Evolutionary conservation across 352 stramenopile species (phyloP).

Genomic region (Pythium dissimile): DNA sequence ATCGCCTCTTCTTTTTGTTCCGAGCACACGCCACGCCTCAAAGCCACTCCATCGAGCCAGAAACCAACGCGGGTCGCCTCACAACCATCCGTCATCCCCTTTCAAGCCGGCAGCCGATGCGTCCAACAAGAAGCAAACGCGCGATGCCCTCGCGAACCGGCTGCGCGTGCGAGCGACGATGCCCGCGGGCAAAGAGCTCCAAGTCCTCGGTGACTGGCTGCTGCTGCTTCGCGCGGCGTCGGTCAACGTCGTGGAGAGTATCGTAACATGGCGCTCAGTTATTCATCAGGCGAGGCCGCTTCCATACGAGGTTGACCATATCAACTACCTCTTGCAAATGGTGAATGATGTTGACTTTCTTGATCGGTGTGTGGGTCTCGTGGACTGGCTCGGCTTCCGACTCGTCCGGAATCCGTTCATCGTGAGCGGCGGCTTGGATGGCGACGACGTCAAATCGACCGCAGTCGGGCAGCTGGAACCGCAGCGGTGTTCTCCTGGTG

Average conservation of each 20-base stretch:
- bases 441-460: no score
- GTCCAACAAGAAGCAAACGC: constrained; percentile 17
- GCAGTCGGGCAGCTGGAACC: no score
- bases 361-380: constrained; percentile 31
- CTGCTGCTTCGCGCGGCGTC: constrained; percentile 48
- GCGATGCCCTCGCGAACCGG: constrained; percentile 18
- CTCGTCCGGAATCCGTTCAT: constrained; percentile 58
- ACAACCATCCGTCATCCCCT: neutral
- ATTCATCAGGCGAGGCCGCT: constrained; percentile 33
- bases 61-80: neutral
- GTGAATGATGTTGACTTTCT: constrained; percentile 53
- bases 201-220: constrained; percentile 52
- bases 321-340: constrained; percentile 61
- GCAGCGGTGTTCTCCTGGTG: no score
- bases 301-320: constrained; percentile 32
- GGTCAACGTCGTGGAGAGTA: constrained; percentile 51
- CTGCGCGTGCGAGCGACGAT: constrained; percentile 16
- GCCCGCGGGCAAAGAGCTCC: constrained; percentile 41
- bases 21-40: neutral
- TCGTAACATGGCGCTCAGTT: constrained; percentile 35
- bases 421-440: constrained; percentile 30
- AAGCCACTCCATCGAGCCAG: neutral
- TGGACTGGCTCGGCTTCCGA: constrained; percentile 52
- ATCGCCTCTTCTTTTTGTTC: neutral
- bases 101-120: constrained; percentile 8